Evolutionary conservation across 1,284 basidiomycete species (phyloP), one percentile per base, ranked within the genome.

Genomic region (Puccinia novopanici): DNA sequence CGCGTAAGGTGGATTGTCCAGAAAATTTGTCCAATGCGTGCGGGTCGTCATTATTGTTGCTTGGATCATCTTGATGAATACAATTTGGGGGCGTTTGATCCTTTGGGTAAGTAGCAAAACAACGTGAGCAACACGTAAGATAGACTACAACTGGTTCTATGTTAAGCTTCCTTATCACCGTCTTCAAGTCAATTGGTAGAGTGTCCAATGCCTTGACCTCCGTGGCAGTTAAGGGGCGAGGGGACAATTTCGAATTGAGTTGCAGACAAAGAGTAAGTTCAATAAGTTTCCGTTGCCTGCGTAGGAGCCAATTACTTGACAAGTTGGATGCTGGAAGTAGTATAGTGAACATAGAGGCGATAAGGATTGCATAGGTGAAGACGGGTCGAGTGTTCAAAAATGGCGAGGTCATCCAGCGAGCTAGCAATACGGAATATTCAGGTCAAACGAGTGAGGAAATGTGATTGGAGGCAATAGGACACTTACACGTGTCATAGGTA

Each of bases 41-140:
- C n/a, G n/a, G n/a, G n/a, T n/a, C n/a, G n/a, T n/a, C n/a, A n/a
- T n/a, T n/a, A n/a, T n/a, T n/a, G 12, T 15, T 37, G 17, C 48
- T 27, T n/a, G 45, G n/a, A n/a, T n/a, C n/a, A n/a, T n/a, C 42
- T 17, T 48, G 40, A 13, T 45, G 45, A 8, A 15, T 45, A 15
- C 45, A 45, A 8, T 8, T 6, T 6, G 45, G 6, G 45, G 45
- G 8, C 15, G 45, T 45, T 6, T 45, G 6, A 15, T 71, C 30
- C n/a, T 50, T 19, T 2, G 54, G 71, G 22, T 73, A 73, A 30
- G 54, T 73, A 17, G 71, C 71, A 40, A 54, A 73, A 34, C 71
- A 73, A 10, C 13, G 3, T n/a, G 54, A 57, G 15, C 71, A 73
- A 24, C 71, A 73, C 13, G 34, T 55, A 15, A 73, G 10, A 34